Conservation (phyloP, 1,139 yeast genomes). For the Kodamaea plutei region DNA sequence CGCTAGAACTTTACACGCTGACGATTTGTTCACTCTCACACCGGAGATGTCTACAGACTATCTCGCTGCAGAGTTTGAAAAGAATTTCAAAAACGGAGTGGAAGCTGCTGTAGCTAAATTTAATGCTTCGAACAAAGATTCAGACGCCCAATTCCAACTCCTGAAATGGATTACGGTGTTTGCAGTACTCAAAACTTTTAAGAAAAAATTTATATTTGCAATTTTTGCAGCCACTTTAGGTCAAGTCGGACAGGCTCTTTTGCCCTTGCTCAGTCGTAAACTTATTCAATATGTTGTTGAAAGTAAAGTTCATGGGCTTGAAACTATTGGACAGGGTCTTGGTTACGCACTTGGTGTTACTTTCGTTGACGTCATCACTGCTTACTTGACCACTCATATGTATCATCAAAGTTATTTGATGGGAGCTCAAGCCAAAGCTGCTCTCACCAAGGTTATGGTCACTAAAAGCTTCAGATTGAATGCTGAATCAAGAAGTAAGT, state of each 20-base stretch:
- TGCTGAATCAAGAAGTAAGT: constrained; percentile 26
- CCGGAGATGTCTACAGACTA: constrained; percentile 34
- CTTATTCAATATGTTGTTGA: constrained; percentile 39
- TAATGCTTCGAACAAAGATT: constrained; percentile 17
- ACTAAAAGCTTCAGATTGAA: constrained; percentile 29
- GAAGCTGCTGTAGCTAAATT: constrained; percentile 16
- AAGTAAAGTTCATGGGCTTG: constrained; percentile 23
- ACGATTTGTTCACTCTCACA: constrained; percentile 39
- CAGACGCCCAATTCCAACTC: constrained; percentile 19
- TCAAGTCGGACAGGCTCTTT: constrained; percentile 17
- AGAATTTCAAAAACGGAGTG: constrained; percentile 20
- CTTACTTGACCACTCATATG: constrained; percentile 57
- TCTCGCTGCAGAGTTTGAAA: constrained; percentile 30
- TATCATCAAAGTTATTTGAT: constrained; percentile 55
- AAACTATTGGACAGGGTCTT: constrained; percentile 27
- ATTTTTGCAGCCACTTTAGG: constrained; percentile 18
- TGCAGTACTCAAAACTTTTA: constrained; percentile 24
- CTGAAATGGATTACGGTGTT: constrained; percentile 14
- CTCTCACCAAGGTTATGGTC: constrained; percentile 31
- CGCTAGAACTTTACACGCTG: constrained; percentile 43
- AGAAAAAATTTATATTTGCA: constrained; percentile 23
- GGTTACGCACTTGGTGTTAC: constrained; percentile 27
- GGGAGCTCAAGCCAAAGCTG: constrained; percentile 33
- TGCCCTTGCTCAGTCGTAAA: constrained; percentile 35
- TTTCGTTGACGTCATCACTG: constrained; percentile 23